Evolutionary conservation across 2,329 filamentous ascomycete species (phyloP), one percentile per base, ranked within the genome.

Genomic region (Fusarium denticulatum): DNA sequence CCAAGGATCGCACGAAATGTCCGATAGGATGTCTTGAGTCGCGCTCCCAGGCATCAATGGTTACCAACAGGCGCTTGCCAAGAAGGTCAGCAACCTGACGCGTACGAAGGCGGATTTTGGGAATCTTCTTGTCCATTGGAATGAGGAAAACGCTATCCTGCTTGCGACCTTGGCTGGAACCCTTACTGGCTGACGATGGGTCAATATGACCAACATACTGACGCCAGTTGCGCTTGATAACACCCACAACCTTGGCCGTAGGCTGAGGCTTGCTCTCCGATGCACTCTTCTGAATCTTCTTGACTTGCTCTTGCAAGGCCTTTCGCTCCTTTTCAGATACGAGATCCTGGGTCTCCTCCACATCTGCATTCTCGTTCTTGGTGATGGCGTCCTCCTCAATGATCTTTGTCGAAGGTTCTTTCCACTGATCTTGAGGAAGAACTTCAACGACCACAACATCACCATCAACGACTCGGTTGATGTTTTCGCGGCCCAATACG

Each of bases 181-280:
- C 89, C 60, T 91, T 90, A 78, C 92, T 92, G 55, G 95, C 92
- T 5, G 95, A 97, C 16, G 93, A 94, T 57, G 92, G 91, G 80
- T 99, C 96, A 64, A 99, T 92, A 80, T 98, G 95, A 5, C 96
- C 96, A 70, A 99, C 96, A 77, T 98, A 98, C 82, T 98, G 97
- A 69, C 96, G 90, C 96, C 96, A 99, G 82, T 98, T 98, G 59
- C 96, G 91, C 84, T 97, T 98, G 80, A 97, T 90, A 30, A 98
- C 88, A 53, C 96, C 96, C 12, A 98, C 94, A 18, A 99, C 93
- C 80, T 90, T 94, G 32, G 96, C 96, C 12, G 96, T 98, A 12
- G 96, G 96, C 77, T 98, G 95, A 6, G 94, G 90, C 56, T 91
- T 90, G 49, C 92, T 92, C 82, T 98, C 95, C 2, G 89, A 88